Evolutionary conservation across 768 basidiomycete species (phyloP), one percentile per base, ranked within the genome.

Genomic region (Boletus vinaceobasis): DNA sequence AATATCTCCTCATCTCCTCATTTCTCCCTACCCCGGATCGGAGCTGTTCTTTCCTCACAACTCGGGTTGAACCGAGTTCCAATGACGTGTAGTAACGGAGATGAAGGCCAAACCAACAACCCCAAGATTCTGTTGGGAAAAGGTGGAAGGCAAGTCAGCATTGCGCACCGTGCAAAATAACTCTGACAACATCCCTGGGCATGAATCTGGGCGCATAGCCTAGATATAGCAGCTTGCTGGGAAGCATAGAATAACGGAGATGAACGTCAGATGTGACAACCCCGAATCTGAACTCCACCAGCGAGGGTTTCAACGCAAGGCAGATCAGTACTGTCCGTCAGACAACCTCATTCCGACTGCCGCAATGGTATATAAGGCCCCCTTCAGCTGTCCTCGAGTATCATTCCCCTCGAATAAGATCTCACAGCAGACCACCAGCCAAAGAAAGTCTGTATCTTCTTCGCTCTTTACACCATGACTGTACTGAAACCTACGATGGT

Each of bases 381-480:
- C n/a, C 35, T 13, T 3, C 23, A 11, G 13, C 15, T 31, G 19
- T 26, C 21, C n/a, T 48, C 40, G 19, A 57, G 1, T 11, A 15
- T 15, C 53, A 37, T 23, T 43, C 47, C 40, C 21, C 11, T 23
- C 44, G 32, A 33, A 17, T 6, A 39, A 2, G 7, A 43, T 32
- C 13, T 43, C 21, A 21, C 35, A 44, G 15, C 36, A 40, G 1
- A 50, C 21, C 35, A 26, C 15, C 26, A 32, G n/a, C 31, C 3
- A 36, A 57, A 48, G 2, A 23, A 26, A 47, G 57, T 59, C 17
- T 15, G 56, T 59, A 14, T 29, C 37, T 42, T 27, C 29, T 17
- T 37, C 9, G 13, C 3, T 31, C 23, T 26, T 7, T 43, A 15
- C 27, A 11, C 14, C 7, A 7, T n/a, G 14, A n/a, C 9, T 7